These are phyloP conservation scores for Xylariomycetidae sp. DNA, from an alignment of 2,329 filamentous ascomycete species.

Conservation along the genomic window DNA sequence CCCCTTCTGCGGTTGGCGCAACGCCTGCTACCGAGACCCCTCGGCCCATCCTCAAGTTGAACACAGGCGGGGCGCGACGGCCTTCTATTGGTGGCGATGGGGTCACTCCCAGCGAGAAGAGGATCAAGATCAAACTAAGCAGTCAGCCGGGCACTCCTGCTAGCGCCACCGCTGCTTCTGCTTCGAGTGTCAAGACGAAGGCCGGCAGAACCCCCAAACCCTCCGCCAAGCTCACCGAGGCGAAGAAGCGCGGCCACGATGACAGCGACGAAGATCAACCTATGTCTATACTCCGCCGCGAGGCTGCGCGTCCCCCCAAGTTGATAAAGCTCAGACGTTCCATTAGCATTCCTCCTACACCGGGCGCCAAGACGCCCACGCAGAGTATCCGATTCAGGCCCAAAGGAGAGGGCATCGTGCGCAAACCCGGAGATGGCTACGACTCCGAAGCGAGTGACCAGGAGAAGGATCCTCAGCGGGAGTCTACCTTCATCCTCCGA, in stretches of 20 bases:
- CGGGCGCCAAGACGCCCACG: conserved; percentile 29
- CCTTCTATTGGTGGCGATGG: conserved; percentile 22
- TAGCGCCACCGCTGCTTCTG: conserved; percentile 14
- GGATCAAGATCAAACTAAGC: conserved; percentile 35
- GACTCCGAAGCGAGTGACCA: conserved; percentile 92
- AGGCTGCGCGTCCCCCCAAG: conserved; percentile 34
- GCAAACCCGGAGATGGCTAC: conserved; percentile 81
- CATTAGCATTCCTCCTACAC: conserved; percentile 25
- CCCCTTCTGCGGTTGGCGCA: conserved; percentile 15
- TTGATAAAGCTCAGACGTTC: conserved; percentile 47
- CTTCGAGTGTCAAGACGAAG: conserved; percentile 45
- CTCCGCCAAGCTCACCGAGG: conserved; percentile 49
- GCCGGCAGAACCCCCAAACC: conserved; percentile 55
- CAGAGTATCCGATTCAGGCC: conserved; percentile 50
- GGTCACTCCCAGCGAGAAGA: conserved; percentile 21
- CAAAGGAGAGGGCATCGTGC: conserved; percentile 61
- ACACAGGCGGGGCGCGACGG: conserved; percentile 22
- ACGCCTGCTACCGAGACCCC: conserved; percentile 20
- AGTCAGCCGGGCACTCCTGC: conserved; percentile 25
- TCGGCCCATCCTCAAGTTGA: conserved; percentile 27
- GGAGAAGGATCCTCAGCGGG: conserved; percentile 79
- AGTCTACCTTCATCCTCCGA: conserved; percentile 83
- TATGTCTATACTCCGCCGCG: conserved; percentile 26
- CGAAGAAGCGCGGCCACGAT: conserved; percentile 57
- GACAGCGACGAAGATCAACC: conserved; percentile 45